A percentile compares a stretch with the other conserved stretches of the same genome.
Evolutionary conservation across 1,284 basidiomycete genomes (phyloP).

Genomic region (Leccinum cinnamomeum): DNA sequence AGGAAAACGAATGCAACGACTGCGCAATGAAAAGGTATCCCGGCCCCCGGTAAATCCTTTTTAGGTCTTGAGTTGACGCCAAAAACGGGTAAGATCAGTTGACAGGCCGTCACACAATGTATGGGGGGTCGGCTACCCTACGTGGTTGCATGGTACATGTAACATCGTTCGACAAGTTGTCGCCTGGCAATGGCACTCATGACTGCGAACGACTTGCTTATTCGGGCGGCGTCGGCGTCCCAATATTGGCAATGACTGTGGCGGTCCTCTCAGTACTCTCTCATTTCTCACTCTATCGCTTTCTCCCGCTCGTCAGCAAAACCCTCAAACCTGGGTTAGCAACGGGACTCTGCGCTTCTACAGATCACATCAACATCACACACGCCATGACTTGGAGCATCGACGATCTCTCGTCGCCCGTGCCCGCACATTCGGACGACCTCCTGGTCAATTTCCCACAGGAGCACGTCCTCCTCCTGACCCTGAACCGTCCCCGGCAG

Average conservation of each 20-base stretch:
- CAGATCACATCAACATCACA: not conserved
- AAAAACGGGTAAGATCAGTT: not conserved
- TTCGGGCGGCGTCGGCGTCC: slow-evolving; percentile 5
- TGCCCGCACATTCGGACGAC: slow-evolving; percentile 52
- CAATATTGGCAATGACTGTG: not conserved
- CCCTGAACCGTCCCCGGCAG: slow-evolving; percentile 70
- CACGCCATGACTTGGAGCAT: slow-evolving; percentile 11
- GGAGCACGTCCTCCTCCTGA: slow-evolving; percentile 69
- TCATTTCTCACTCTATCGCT: not conserved
- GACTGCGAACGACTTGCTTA: slow-evolving; percentile 7
- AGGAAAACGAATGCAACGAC: not conserved
- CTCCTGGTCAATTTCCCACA: slow-evolving; percentile 60
- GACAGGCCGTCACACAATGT: not conserved
- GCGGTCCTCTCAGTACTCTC: not conserved
- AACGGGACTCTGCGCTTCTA: not conserved
- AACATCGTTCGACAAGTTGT: not conserved
- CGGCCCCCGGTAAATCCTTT: slow-evolving; percentile 18
- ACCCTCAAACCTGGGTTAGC: not conserved
- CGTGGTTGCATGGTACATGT: not conserved
- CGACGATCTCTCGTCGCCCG: not conserved
- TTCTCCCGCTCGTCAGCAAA: not conserved
- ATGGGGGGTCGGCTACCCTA: slow-evolving; percentile 6
- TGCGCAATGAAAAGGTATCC: not conserved
- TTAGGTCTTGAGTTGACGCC: slow-evolving; percentile 2
- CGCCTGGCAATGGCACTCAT: no score